Evolutionary conservation across 2,329 filamentous ascomycete species (phyloP).

Genomic region (Trichoderma koningii): DNA sequence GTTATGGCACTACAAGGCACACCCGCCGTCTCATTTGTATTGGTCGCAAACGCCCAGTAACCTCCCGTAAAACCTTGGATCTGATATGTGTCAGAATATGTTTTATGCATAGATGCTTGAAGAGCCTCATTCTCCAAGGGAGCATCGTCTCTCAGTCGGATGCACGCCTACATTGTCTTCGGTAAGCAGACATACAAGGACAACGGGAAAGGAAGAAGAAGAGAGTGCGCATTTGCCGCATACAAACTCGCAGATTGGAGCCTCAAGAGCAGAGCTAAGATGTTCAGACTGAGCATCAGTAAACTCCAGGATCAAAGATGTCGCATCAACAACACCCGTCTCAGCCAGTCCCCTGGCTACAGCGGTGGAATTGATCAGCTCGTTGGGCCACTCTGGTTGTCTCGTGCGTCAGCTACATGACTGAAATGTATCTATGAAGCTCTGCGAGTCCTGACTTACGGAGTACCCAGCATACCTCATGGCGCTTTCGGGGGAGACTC

Average conservation of each 20-base stretch:
- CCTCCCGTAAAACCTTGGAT: slow-evolving; percentile 32
- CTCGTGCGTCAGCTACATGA: not conserved
- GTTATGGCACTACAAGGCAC: not conserved
- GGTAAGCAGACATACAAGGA: not conserved
- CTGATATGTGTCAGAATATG: slow-evolving; percentile 30
- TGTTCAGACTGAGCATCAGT: slow-evolving; percentile 5
- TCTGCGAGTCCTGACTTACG: slow-evolving; percentile 21
- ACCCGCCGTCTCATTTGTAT: slow-evolving; percentile 28
- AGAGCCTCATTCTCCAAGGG: slow-evolving; percentile 24
- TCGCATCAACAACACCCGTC: not conserved
- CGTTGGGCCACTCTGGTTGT: slow-evolving; percentile 26
- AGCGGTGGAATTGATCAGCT: not conserved
- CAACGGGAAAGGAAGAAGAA: not conserved
- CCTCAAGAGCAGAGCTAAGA: slow-evolving; percentile 27
- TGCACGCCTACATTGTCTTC: slow-evolving; percentile 20
- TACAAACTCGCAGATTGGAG: slow-evolving; percentile 33
- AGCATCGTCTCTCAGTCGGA: slow-evolving; percentile 28
- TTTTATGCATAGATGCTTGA: slow-evolving; percentile 31
- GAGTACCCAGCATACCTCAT: slow-evolving; percentile 32
- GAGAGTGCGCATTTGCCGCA: not conserved
- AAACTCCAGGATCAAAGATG: slow-evolving; percentile 9
- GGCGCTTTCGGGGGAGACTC: slow-evolving; percentile 28
- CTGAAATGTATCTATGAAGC: too few species aligned
- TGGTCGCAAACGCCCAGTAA: slow-evolving; percentile 30
- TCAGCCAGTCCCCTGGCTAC: not conserved